Conservation (phyloP, 495 filamentous ascomycete genomes). For the Jackrogersella multiformis region DNA sequence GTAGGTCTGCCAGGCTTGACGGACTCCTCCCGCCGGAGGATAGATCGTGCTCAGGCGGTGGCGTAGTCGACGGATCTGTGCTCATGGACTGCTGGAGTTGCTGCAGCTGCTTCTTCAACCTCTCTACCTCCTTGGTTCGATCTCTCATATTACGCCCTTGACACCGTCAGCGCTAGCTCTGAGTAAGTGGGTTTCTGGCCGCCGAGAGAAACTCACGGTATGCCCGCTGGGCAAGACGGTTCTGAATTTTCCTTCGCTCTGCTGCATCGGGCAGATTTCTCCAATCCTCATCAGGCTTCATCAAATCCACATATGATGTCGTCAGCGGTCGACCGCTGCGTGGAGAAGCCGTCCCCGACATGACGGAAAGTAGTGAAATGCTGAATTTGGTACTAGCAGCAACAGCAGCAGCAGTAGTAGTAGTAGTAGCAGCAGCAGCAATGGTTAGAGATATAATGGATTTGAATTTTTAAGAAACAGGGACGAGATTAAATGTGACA, state of each 20-base stretch:
- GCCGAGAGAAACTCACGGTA: conserved; percentile 43
- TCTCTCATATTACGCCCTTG: conserved; percentile 48
- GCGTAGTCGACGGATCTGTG: conserved; percentile 39
- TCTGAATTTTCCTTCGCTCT: conserved; percentile 51
- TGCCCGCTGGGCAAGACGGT: conserved; percentile 52
- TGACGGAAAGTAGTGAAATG: conserved; percentile 11
- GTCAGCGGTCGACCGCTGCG: conserved; percentile 49
- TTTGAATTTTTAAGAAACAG: conserved; percentile 7
- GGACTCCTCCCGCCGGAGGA: conserved; percentile 43
- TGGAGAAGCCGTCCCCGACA: conserved; percentile 46
- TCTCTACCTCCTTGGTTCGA: conserved; percentile 47
- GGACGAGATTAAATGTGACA: conserved; percentile 37
- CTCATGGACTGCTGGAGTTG: conserved; percentile 43
- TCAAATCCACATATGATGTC: conserved; percentile 47
- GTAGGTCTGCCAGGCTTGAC: conserved; percentile 37
- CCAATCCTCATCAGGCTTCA: conserved; percentile 50
- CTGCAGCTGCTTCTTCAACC: conserved; percentile 46
- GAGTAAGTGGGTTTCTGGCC: background rate
- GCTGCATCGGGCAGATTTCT: conserved; percentile 49
- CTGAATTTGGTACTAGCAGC: background rate
- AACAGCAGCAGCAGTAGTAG: background rate
- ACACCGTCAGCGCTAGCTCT: conserved; percentile 25
- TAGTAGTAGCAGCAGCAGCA: conserved; percentile 2
- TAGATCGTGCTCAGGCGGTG: conserved; percentile 46
- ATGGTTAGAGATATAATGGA: background rate